These are phyloP conservation scores for Peterozyma toletana DNA, from an alignment of 805 yeast species.

Conservation along the genomic window DNA sequence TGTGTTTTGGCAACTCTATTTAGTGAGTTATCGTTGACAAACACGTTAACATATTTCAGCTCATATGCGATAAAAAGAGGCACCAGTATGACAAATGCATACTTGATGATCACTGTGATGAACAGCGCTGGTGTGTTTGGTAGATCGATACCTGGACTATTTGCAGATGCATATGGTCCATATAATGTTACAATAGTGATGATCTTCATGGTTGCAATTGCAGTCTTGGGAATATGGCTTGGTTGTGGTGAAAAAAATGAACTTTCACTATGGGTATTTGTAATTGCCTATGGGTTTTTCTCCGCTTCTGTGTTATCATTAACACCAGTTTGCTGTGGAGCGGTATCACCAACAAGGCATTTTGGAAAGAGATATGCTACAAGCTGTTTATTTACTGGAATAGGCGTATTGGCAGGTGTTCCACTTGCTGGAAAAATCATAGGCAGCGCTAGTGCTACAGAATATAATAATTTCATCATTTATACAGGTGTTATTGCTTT, in stretches of 20 bases:
- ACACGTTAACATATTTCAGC: too few species aligned
- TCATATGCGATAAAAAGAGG: too few species aligned
- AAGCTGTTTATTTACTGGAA: slow-evolving; percentile 31
- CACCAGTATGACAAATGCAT: slow-evolving; percentile 13
- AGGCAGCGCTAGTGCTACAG: too few species aligned
- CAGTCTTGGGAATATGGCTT: too few species aligned
- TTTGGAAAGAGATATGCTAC: slow-evolving; percentile 65
- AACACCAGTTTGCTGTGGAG: slow-evolving; percentile 54
- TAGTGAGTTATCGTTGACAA: slow-evolving; percentile 29
- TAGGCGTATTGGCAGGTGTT: too few species aligned
- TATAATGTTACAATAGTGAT: slow-evolving; percentile 44
- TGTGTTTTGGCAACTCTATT: slow-evolving; percentile 31
- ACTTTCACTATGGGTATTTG: too few species aligned
- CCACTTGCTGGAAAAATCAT: too few species aligned
- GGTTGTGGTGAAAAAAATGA: too few species aligned
- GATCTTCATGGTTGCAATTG: slow-evolving; percentile 1
- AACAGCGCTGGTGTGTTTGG: slow-evolving; percentile 41
- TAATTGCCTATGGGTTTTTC: slow-evolving; percentile 46
- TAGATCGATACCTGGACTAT: slow-evolving; percentile 40
- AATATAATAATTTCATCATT: too few species aligned
- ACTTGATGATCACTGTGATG: slow-evolving; percentile 32
- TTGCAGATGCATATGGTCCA: too few species aligned
- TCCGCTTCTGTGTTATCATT: slow-evolving; percentile 51
- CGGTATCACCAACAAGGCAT: slow-evolving; percentile 51
- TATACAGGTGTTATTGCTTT: too few species aligned